Evolutionary conservation across 1,284 basidiomycete species (phyloP).

Genomic region (Thecaphora thlaspeos): DNA sequence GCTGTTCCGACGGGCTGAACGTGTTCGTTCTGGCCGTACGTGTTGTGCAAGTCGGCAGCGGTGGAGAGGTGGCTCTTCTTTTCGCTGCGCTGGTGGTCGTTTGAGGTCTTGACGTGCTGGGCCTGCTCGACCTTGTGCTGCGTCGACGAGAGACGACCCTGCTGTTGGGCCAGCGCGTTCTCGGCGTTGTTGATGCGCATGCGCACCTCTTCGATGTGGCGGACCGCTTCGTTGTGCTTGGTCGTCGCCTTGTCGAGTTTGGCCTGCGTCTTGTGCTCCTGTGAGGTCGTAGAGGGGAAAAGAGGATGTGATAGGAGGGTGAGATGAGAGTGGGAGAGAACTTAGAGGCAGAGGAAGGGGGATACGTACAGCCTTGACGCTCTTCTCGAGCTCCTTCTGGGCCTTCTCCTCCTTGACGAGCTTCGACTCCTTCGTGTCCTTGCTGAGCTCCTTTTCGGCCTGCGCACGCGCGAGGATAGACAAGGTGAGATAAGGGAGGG

Average conservation of each 20-base stretch:
- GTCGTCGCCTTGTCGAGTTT: constrained; percentile 26
- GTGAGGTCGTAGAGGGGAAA: no score
- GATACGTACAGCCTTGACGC: constrained; percentile 5
- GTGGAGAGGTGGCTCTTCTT: constrained; percentile 9
- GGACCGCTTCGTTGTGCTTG: constrained; percentile 24
- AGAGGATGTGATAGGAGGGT: no score
- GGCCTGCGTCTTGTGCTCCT: constrained; percentile 29
- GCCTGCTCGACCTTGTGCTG: constrained; percentile 20
- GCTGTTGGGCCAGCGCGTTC: constrained; percentile 16
- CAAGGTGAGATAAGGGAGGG: no score
- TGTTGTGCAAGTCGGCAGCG: no score
- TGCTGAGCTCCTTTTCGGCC: constrained; percentile 17
- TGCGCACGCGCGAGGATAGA: background rate
- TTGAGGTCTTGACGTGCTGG: constrained; percentile 15
- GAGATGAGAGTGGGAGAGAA: no score
- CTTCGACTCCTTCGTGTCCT: constrained; percentile 23
- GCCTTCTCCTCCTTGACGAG: constrained; percentile 21
- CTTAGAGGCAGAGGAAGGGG: no score
- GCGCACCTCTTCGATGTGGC: constrained; percentile 27
- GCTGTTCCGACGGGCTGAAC: no score
- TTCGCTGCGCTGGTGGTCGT: constrained; percentile 18
- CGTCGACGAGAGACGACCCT: constrained; percentile 7
- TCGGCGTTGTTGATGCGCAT: constrained; percentile 22
- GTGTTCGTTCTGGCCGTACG: no score
- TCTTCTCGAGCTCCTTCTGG: constrained; percentile 27